phyloP scores from a whole-genome alignment of 202 grass and related monocot species.

The Bolboschoenoplectus hybrid region DNA sequence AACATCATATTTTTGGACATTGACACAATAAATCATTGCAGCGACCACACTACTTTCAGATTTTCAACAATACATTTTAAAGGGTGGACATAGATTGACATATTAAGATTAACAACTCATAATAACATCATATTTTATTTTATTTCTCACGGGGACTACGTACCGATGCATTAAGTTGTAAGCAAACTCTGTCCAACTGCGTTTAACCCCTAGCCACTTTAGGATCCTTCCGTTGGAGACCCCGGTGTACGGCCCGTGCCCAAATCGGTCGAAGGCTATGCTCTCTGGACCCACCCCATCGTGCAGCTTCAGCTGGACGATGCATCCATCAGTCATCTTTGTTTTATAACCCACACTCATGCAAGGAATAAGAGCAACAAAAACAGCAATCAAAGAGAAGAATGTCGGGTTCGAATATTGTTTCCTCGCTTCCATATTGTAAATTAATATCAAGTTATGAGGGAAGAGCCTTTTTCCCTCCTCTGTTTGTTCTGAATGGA shows the following conservation, averaged over 20 bases:
- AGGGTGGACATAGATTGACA: too few relatives aligned
- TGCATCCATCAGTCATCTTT: neutral
- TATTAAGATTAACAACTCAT: neutral
- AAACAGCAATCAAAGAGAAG: neutral
- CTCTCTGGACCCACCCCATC: conserved; percentile 59
- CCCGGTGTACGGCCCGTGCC: conserved; percentile 34
- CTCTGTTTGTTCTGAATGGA: neutral
- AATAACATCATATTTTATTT: neutral
- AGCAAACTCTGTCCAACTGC: conserved; percentile 36
- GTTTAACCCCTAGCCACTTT: conserved; percentile 39
- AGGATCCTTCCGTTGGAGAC: conserved; percentile 52
- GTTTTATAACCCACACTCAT: neutral
- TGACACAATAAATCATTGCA: too few relatives aligned
- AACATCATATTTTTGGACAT: too few relatives aligned
- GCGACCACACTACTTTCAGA: too few relatives aligned
- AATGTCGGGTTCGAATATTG: neutral
- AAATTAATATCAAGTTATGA: neutral
- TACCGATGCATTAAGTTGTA: conserved; percentile 25
- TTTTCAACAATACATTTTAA: too few relatives aligned
- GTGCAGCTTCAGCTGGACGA: neutral
- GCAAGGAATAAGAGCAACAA: neutral
- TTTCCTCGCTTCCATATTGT: neutral
- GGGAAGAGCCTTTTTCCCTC: neutral
- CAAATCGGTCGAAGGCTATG: conserved; percentile 65
- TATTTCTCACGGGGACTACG: neutral